Evolutionary conservation across 1,284 basidiomycete species (phyloP), one percentile per base, ranked within the genome.

Genomic region (Pascua sp.): DNA sequence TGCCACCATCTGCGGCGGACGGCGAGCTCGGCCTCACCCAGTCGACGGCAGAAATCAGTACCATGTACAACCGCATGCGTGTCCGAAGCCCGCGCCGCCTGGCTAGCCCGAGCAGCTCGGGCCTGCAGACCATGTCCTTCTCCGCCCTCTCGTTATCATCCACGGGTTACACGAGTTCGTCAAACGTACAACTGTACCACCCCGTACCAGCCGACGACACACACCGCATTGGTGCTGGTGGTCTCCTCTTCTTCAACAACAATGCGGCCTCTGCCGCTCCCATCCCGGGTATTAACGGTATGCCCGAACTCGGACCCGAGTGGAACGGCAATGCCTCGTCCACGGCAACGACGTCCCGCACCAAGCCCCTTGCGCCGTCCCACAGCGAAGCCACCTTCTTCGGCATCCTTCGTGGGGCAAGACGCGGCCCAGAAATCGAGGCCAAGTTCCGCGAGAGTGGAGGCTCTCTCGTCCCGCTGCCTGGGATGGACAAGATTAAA

Each of bases 131-230:
- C 11, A 53, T 59, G 42, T 63, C 62, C 4, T 63, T 63, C 45
- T 59, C 57, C 45, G 51, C 65, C 38, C 52, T 63, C 7, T 63
- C 67, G 1, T 50, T 63, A 5, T 42, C 57, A 13, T 53, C 53
- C 42, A 37, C 46, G 18, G 45, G 56, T 24, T 46, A 42, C 18
- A 32, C 53, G 4, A 38, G 41, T 11, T n/a, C 51, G n/a, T 45
- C 63, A 12, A 50, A 46, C 49, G 51, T 69, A 39, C 60, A 65
- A 10, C 50, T 65, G 1, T 91, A 85, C 73, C 91, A 86, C 67
- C 85, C 87, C 3, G 82, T 95, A 1, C 85, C 88, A 1, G 73
- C 74, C 2, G 89, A 95, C 69, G 85, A 87, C 4, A 93, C 90
- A 0, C 72, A 84, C 55, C 86, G 90, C 16, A 83, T 93, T 47